phyloP scores from a whole-genome alignment of 176 grass and related monocot species.

The Stipa capillata region DNA sequence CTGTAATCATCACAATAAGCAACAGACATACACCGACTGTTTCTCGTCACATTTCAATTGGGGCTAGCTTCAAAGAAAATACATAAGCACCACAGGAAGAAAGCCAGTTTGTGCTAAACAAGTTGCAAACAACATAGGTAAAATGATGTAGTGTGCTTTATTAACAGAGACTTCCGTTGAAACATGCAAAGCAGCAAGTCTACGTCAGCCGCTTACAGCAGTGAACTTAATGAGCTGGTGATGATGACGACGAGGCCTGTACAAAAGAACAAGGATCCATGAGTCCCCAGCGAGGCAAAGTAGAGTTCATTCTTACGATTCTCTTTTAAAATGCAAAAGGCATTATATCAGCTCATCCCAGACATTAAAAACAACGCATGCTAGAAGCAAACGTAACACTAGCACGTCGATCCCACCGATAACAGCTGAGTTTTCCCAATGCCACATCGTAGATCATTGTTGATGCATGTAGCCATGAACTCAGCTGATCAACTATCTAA shows the following conservation, averaged over 20 bases:
- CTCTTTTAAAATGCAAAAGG: not conserved
- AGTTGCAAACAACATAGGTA: not conserved
- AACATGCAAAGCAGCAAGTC: not conserved
- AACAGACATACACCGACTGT: not conserved
- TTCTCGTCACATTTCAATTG: not conserved
- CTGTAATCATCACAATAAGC: not conserved
- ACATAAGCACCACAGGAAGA: no score
- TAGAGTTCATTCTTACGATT: not conserved
- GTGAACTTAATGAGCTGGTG: conserved; percentile 15
- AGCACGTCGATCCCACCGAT: not conserved
- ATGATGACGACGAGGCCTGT: not conserved
- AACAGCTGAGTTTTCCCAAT: not conserved
- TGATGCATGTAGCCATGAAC: not conserved
- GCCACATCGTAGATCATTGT: no score
- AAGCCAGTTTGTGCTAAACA: conserved; percentile 8
- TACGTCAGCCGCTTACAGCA: not conserved
- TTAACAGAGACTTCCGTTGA: conserved; percentile 1
- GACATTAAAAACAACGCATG: not conserved
- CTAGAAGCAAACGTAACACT: not conserved
- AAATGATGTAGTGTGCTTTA: conserved; percentile 28
- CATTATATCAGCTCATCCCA: not conserved
- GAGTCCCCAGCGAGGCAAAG: no score
- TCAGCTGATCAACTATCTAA: not conserved
- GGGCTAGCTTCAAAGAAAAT: not conserved
- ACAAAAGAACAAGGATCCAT: not conserved